These are phyloP conservation scores for Penicillium vulpinum DNA, from an alignment of 2,329 filamentous ascomycete species.

Conservation along the genomic window DNA sequence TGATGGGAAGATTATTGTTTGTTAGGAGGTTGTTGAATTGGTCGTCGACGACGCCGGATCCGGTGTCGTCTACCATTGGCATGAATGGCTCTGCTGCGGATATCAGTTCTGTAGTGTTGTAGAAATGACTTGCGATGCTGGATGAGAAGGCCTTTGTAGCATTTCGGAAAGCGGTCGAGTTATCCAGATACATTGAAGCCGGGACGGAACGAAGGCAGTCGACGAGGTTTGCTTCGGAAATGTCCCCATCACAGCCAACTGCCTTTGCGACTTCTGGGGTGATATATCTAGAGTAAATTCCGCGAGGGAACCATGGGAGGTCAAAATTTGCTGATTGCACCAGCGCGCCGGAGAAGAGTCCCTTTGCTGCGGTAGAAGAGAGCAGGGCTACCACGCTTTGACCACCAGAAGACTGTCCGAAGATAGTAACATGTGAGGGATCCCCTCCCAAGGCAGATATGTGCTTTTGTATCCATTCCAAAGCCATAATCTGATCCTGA, in stretches of 20 bases:
- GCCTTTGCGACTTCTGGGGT: constrained; percentile 22
- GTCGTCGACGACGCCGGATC: constrained; percentile 27
- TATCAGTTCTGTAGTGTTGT: constrained; percentile 19
- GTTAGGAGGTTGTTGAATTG: constrained; percentile 29
- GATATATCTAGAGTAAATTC: constrained; percentile 24
- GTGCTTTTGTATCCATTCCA: constrained; percentile 30
- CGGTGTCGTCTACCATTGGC: constrained; percentile 30
- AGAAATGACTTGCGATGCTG: constrained; percentile 14
- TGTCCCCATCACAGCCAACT: constrained; percentile 23
- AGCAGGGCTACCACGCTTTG: constrained; percentile 51
- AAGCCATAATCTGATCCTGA: constrained; percentile 34
- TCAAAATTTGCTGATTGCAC: constrained; percentile 29
- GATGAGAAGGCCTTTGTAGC: constrained; percentile 10
- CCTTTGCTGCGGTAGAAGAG: constrained; percentile 26
- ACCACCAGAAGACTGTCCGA: constrained; percentile 43
- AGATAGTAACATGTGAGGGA: constrained; percentile 35
- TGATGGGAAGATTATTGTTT: constrained; percentile 21
- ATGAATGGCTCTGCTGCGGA: constrained; percentile 26
- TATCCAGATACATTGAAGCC: constrained; percentile 22
- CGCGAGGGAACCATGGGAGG: constrained; percentile 29
- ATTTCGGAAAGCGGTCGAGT: constrained; percentile 18
- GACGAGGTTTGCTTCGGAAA: constrained; percentile 15
- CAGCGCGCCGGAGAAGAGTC: constrained; percentile 31
- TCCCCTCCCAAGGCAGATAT: constrained; percentile 33
- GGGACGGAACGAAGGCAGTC: constrained; percentile 27